phyloP scores from a whole-genome alignment of 2,329 filamentous ascomycete genomes.

The Pseudodiploospora longispora region DNA sequence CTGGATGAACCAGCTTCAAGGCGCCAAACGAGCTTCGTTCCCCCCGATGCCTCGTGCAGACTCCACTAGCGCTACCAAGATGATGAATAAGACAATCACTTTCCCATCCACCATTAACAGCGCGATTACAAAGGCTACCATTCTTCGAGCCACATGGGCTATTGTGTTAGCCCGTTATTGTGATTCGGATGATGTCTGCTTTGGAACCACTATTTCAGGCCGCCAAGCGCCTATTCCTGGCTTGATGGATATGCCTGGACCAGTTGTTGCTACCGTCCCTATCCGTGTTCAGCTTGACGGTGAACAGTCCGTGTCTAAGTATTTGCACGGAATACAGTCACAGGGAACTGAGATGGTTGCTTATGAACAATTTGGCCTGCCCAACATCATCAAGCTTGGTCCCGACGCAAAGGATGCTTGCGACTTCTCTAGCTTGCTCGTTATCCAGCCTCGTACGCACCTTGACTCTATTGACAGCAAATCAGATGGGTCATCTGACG shows the following conservation, averaged over 20 bases:
- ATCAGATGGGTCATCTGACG: not conserved
- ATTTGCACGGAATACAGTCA: not conserved
- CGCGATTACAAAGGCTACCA: not conserved
- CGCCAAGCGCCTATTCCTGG: slow-evolving; percentile 13
- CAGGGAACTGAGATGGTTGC: slow-evolving; percentile 7
- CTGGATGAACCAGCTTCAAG: not conserved
- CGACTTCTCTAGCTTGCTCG: slow-evolving; percentile 4
- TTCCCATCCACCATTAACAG: not conserved
- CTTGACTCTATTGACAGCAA: not conserved
- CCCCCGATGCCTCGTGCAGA: not conserved
- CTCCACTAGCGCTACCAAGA: not conserved
- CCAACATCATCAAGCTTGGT: slow-evolving; percentile 7
- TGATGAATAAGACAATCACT: not conserved
- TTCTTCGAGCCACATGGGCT: slow-evolving; percentile 12
- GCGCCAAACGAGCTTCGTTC: not conserved
- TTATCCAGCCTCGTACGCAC: not conserved
- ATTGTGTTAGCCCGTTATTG: slow-evolving; percentile 28
- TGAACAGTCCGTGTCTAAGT: not conserved
- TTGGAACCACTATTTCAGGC: slow-evolving; percentile 11
- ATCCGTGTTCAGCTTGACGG: not conserved
- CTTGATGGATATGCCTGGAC: slow-evolving; percentile 14
- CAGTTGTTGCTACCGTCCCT: slow-evolving; percentile 15
- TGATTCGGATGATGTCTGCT: slow-evolving; percentile 19
- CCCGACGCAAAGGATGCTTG: slow-evolving; percentile 1
- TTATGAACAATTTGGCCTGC: slow-evolving; percentile 13